phyloP scores from a whole-genome alignment of 2,329 filamentous ascomycete species.

The Teratosphaeria destructans region DNA sequence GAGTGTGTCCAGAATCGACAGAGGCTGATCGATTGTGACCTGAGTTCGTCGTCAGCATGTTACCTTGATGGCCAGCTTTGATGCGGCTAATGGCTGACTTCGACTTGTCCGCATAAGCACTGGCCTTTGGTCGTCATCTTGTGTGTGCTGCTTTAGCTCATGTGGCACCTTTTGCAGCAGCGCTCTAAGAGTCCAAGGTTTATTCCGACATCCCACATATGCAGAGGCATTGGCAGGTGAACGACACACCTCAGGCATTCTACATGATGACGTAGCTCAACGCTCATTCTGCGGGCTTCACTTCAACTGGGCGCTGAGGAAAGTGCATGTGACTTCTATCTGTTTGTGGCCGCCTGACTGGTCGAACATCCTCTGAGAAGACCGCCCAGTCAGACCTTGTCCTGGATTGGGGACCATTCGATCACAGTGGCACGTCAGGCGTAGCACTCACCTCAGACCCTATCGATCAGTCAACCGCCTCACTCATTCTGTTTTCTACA shows the following conservation, averaged over 20 bases:
- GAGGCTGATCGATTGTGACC: background rate
- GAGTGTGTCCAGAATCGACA: conserved; percentile 4
- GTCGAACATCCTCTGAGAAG: no score
- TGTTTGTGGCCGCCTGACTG: no score
- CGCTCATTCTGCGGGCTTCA: background rate
- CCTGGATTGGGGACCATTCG: no score
- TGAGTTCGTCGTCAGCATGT: background rate
- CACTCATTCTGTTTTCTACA: no score
- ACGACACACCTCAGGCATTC: background rate
- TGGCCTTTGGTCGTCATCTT: background rate
- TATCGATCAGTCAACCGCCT: no score
- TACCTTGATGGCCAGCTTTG: background rate
- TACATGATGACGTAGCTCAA: background rate
- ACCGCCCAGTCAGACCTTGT: no score
- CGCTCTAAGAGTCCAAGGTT: no score
- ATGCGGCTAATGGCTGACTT: background rate
- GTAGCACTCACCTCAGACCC: no score
- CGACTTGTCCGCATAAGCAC: background rate
- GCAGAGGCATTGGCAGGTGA: no score
- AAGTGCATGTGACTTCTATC: background rate
- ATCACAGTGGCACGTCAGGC: no score
- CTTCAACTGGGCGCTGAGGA: background rate
- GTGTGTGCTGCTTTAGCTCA: background rate
- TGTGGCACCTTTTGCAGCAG: background rate
- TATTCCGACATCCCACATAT: background rate